Conservation (phyloP, 2,329 filamentous ascomycete genomes). For the Paracoccidioides brasiliensis region DNA sequence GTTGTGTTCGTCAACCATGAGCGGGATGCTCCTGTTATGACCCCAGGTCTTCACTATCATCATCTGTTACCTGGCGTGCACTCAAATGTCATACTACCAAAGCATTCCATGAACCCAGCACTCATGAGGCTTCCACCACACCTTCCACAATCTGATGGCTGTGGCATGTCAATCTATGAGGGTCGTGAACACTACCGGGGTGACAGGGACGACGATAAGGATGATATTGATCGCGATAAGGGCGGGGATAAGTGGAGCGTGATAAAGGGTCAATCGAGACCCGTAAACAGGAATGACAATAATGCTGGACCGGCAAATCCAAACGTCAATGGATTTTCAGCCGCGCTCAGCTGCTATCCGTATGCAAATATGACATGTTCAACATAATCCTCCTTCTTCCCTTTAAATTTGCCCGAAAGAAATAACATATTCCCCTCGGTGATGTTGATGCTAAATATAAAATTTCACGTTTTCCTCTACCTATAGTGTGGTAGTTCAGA, state of each 20-base stretch:
- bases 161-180: not conserved
- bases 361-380: constrained; percentile 19
- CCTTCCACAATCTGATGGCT: not conserved
- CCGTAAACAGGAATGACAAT: not conserved
- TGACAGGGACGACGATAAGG: not conserved
- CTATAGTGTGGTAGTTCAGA: constrained; percentile 58
- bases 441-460: not conserved
- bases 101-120: not conserved
- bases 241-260: not conserved
- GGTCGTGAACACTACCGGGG: not conserved
- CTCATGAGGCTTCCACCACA: constrained; percentile 8
- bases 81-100: constrained; percentile 8
- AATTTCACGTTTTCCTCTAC: not conserved
- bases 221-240: no score
- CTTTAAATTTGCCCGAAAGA: not conserved
- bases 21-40: constrained; percentile 20
- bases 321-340: constrained; percentile 28
- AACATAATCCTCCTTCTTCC: constrained; percentile 3
- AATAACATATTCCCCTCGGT: not conserved
- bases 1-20: constrained; percentile 38
- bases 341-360: constrained; percentile 37
- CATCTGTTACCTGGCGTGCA: constrained; percentile 7
- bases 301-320: constrained; percentile 7
- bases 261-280: no score
- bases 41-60: constrained; percentile 10